phyloP scores from a whole-genome alignment of 1,284 basidiomycete species.

The Amylostereum chailletii region DNA sequence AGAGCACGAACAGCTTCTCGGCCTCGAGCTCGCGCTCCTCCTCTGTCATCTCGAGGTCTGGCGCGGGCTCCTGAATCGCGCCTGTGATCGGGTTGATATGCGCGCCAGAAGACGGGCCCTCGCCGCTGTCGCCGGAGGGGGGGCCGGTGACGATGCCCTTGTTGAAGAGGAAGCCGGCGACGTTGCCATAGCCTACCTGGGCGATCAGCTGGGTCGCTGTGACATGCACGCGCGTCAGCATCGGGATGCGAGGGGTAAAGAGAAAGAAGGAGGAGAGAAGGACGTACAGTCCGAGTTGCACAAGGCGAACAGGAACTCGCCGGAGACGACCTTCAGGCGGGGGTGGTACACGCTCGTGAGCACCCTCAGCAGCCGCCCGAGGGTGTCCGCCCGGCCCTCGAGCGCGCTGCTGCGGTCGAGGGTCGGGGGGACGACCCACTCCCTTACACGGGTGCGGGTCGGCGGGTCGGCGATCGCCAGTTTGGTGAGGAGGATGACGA shows the following conservation, averaged over 20 bases:
- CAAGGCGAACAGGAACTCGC: constrained; percentile 80
- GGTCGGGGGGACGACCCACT: constrained; percentile 64
- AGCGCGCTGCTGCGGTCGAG: constrained; percentile 73
- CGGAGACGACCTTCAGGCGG: constrained; percentile 63
- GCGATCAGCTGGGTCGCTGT: constrained; percentile 60
- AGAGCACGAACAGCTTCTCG: constrained; percentile 82
- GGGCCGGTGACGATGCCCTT: constrained; percentile 66
- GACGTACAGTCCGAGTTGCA: constrained; percentile 72
- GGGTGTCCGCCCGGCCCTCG: constrained; percentile 59
- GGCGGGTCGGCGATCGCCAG: constrained; percentile 55
- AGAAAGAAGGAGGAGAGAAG: constrained; percentile 4
- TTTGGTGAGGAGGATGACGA: constrained; percentile 66
- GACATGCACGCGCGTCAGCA: constrained; percentile 2
- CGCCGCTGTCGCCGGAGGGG: constrained; percentile 21
- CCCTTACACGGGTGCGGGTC: constrained; percentile 46
- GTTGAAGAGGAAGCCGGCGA: constrained; percentile 85
- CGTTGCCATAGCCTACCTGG: constrained; percentile 86
- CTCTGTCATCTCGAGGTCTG: constrained; percentile 63
- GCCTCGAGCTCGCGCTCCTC: constrained; percentile 90
- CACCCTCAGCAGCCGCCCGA: constrained; percentile 77
- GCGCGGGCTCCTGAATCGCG: constrained; percentile 31
- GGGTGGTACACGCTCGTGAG: constrained; percentile 65
- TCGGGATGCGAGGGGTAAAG: background rate
- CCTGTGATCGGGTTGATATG: constrained; percentile 79
- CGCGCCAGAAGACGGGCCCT: constrained; percentile 31